Base-by-base conservation (phyloP, 352 stramenopile species). In the Peronosclerospora sorghi region DNA sequence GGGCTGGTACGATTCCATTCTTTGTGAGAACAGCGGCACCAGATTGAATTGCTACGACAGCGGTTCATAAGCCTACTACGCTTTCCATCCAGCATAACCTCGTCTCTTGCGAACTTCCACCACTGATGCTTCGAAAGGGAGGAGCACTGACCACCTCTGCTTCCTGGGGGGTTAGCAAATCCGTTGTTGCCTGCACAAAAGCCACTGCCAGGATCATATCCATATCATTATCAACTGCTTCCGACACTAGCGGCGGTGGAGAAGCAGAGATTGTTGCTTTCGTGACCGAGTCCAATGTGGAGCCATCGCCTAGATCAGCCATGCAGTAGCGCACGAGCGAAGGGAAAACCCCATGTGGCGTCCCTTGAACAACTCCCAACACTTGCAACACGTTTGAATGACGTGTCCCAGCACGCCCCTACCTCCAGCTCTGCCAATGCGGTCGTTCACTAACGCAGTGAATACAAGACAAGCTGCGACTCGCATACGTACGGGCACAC, bases 141-240 rank as follows among this genome's bases (percentile, higher is more conserved):
- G 60, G 48, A 0, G 54, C 54, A 10, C 65, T 60, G 8, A 87
- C 59, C 8, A 85, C 51, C 47, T 86, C 59, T 0, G 68, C 75
- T 48, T 88, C 78, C 20, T 82, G 55, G 8, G 73, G 65, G 15
- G 74, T 77, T 17, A 86, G 15, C 17, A 77, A 62, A 54, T 86
- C 75, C 1, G 76, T 83, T 18, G 79, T 90, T 13, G 80, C 81
- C 26, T 91, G 73, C 1, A 93, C 81, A 55, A 93, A 93, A 5
- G 81, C 81, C 24, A 93, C 74, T n/a, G 81, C 81, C 7, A 93
- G 42, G 76, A 62, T 86, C 81, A 93, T 93, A 27, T 93, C 81
- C 78, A 93, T 91, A 47, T 93, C 80, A 28, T 53, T 73, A 44
- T 89, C 77, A 1, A 59, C 70, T 27, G 56, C 62, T 36, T 89